These are phyloP conservation scores for Globisporangium cystogenes DNA, from an alignment of 352 stramenopile species.

Conservation along the genomic window DNA sequence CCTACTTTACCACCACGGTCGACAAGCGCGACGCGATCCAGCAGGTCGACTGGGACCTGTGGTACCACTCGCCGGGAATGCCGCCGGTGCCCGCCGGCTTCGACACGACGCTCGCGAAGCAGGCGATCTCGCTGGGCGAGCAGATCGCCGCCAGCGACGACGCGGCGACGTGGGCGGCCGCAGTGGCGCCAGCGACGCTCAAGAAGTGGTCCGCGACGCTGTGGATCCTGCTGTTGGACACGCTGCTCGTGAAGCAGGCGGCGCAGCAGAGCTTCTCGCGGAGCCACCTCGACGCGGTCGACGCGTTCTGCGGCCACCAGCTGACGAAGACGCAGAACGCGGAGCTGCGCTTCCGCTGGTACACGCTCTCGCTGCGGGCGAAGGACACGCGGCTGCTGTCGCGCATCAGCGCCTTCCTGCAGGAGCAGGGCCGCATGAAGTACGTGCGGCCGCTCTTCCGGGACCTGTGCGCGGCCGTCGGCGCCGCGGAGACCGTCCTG, in stretches of 20 bases:
- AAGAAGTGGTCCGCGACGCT: slow-evolving; percentile 38
- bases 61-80: slow-evolving; percentile 90
- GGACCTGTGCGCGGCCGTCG: slow-evolving; percentile 38
- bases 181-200: slow-evolving; percentile 1
- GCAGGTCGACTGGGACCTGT: slow-evolving; percentile 92
- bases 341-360: slow-evolving; percentile 72
- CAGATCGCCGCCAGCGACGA: slow-evolving; percentile 25
- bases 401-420: slow-evolving; percentile 37
- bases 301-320: slow-evolving; percentile 41
- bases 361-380: slow-evolving; percentile 49
- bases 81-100: slow-evolving; percentile 79
- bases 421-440: slow-evolving; percentile 76
- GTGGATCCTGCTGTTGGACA: slow-evolving; percentile 59
- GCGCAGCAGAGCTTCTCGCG: slow-evolving; percentile 10
- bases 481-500: slow-evolving; percentile 17
- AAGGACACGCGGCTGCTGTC: slow-evolving; percentile 35
- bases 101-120: slow-evolving; percentile 73
- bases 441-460: slow-evolving; percentile 65
- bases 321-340: slow-evolving; percentile 50
- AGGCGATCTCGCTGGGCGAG: slow-evolving; percentile 37
- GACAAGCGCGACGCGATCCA: slow-evolving; percentile 29
- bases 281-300: slow-evolving; percentile 46
- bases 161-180: slow-evolving; percentile 18
- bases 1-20: slow-evolving; percentile 58
- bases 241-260: slow-evolving; percentile 21